Percentiles rank a stretch among this genome's conserved stretches.
These are phyloP conservation scores for Gracilaria domingensis DNA, from an alignment of 23 red algal species.

Conservation along the genomic window DNA sequence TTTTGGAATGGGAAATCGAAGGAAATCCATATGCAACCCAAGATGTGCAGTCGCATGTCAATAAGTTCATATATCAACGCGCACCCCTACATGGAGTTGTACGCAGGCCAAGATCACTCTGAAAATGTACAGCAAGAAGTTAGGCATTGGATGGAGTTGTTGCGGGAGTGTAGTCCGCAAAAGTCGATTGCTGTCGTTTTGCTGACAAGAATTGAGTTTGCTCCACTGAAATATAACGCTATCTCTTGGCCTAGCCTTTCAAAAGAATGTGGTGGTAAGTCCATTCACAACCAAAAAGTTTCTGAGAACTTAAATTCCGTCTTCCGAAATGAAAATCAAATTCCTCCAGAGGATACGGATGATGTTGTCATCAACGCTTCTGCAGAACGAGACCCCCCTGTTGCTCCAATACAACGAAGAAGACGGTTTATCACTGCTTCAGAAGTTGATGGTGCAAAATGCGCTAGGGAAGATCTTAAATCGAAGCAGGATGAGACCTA, in stretches of 20 bases:
- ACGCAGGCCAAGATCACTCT: conserved; percentile 36
- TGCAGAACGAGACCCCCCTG: not conserved
- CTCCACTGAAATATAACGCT: not conserved
- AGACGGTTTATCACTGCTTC: not conserved
- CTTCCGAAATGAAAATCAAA: not conserved
- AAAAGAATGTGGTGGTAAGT: not conserved
- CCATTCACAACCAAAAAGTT: not conserved
- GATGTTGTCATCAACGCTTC: not conserved
- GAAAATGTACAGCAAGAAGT: conserved; percentile 12
- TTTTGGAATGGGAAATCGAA: conserved; percentile 52
- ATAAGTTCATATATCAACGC: conserved; percentile 37
- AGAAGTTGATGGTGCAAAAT: not conserved
- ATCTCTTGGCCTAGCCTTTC: not conserved
- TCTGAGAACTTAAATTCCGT: not conserved
- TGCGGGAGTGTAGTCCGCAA: conserved; percentile 23
- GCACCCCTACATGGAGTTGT: conserved; percentile 42
- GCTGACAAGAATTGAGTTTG: conserved; percentile 20
- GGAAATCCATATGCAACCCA: conserved; percentile 26
- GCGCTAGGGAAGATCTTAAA: not conserved
- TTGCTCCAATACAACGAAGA: not conserved
- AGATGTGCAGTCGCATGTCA: not conserved
- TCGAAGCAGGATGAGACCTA: not conserved
- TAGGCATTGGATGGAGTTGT: conserved; percentile 17
- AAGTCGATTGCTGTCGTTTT: not conserved
- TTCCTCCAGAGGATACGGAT: not conserved